These are phyloP conservation scores for Xylariaceae sp. DNA, from an alignment of 2,329 filamentous ascomycete genomes.

Conservation along the genomic window DNA sequence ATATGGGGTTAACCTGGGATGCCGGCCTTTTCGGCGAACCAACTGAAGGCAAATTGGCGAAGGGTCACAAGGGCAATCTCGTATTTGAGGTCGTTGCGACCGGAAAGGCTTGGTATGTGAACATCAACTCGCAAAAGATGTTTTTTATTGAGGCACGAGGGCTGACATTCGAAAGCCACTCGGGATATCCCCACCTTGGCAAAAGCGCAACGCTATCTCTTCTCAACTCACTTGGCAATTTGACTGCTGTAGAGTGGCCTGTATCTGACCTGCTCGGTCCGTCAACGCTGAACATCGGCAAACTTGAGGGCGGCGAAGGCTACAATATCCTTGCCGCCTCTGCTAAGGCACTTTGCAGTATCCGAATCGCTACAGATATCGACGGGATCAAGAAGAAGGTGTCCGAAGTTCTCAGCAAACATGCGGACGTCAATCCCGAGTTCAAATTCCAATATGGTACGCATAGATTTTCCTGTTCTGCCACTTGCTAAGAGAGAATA, in stretches of 20 bases:
- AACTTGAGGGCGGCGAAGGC: conserved; percentile 37
- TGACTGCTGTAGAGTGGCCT: conserved; percentile 32
- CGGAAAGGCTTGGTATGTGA: conserved; percentile 28
- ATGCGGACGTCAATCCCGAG: conserved; percentile 34
- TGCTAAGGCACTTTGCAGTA: conserved; percentile 38
- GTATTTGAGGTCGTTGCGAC: conserved; percentile 32
- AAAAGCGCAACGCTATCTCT: conserved; percentile 35
- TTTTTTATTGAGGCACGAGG: too few relatives aligned
- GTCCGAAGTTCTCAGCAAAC: conserved; percentile 29
- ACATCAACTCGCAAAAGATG: neutral
- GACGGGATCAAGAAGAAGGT: conserved; percentile 34
- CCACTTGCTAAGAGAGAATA: too few relatives aligned
- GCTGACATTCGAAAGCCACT: conserved; percentile 25
- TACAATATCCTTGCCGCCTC: conserved; percentile 40
- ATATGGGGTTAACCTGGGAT: conserved; percentile 40
- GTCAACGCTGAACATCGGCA: conserved; percentile 40
- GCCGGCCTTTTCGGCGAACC: conserved; percentile 54
- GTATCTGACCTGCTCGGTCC: conserved; percentile 37
- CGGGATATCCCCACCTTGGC: conserved; percentile 35
- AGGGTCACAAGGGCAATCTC: conserved; percentile 50
- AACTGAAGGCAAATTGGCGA: conserved; percentile 51
- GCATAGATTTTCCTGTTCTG: too few relatives aligned
- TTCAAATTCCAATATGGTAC: conserved; percentile 34
- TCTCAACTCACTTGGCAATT: conserved; percentile 32
- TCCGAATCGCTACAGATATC: conserved; percentile 38